A percentile compares a stretch with the other conserved stretches of the same genome.
Conservation (phyloP, 192 early-diverging fungal genomes). For the Podila epigama region DNA sequence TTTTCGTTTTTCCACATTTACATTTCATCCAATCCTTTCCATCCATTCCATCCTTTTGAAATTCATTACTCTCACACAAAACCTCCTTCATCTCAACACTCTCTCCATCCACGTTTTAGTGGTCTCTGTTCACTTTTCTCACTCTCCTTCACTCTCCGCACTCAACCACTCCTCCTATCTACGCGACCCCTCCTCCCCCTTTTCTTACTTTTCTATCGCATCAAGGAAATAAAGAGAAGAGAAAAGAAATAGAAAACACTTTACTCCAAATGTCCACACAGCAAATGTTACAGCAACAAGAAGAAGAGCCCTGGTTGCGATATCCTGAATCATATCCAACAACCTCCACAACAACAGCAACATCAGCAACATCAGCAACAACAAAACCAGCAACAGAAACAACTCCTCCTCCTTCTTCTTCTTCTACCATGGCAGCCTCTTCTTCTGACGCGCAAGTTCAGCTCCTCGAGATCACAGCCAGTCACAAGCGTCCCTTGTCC, state of each 20-base stretch:
- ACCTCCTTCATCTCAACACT: no score
- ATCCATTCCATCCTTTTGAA: no score
- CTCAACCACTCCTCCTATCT: neutral
- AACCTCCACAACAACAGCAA: slow-evolving; percentile 13
- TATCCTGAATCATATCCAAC: slow-evolving; percentile 8
- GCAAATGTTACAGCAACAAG: slow-evolving; percentile 21
- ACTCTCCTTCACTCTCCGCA: neutral
- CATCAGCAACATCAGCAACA: neutral
- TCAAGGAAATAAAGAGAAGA: no score
- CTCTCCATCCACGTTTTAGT: no score
- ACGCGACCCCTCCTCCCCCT: neutral
- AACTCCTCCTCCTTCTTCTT: neutral
- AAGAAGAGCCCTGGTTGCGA: slow-evolving; percentile 40
- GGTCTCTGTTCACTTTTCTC: no score
- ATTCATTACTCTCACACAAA: no score
- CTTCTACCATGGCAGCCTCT: neutral
- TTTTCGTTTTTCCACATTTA: neutral
- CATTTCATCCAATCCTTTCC: neutral
- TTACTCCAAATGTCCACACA: slow-evolving; percentile 19
- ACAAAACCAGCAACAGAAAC: neutral
- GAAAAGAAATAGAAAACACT: no score
- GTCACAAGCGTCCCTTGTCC: neutral
- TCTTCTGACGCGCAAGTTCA: neutral
- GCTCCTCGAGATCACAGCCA: neutral
- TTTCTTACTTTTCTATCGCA: no score